phyloP scores from a whole-genome alignment of 2,329 filamentous ascomycete species.

The Tolypocladium album region DNA sequence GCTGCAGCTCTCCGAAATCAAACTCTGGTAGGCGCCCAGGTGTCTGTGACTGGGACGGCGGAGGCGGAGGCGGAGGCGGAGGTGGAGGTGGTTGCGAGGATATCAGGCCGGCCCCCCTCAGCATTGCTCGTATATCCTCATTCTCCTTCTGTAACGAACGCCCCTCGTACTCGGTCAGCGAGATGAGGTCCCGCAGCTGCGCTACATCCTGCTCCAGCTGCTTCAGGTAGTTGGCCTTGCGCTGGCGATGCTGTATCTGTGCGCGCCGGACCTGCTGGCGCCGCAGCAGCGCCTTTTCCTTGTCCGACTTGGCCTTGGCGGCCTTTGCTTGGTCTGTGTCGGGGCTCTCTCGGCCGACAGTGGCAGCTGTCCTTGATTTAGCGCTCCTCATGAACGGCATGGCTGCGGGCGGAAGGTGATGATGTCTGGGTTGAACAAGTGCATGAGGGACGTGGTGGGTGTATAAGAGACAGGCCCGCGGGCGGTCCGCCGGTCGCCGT shows the following conservation, averaged over 20 bases:
- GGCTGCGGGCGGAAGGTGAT: background rate
- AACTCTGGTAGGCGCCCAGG: background rate
- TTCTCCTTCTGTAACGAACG: conserved; percentile 29
- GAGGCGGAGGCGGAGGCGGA: background rate
- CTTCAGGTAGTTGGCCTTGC: conserved; percentile 44
- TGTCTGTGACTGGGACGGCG: background rate
- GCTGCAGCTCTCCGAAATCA: background rate
- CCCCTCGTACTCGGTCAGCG: conserved; percentile 27
- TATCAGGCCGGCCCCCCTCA: conserved; percentile 15
- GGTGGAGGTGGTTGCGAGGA: background rate
- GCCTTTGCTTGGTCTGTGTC: conserved; percentile 1
- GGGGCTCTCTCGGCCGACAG: background rate
- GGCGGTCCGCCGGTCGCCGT: background rate
- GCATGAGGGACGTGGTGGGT: background rate
- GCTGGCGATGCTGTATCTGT: conserved; percentile 44
- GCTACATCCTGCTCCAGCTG: conserved; percentile 41
- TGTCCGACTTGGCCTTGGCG: conserved; percentile 7
- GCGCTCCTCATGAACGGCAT: background rate
- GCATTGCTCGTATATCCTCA: conserved; percentile 24
- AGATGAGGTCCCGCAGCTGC: conserved; percentile 35
- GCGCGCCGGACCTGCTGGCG: conserved; percentile 42
- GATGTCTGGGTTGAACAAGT: background rate
- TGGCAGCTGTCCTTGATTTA: background rate
- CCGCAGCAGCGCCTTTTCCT: conserved; percentile 33
- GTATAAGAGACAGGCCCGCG: background rate